Conservation (phyloP, 495 filamentous ascomycete species). For the Acidiella bohemica region DNA sequence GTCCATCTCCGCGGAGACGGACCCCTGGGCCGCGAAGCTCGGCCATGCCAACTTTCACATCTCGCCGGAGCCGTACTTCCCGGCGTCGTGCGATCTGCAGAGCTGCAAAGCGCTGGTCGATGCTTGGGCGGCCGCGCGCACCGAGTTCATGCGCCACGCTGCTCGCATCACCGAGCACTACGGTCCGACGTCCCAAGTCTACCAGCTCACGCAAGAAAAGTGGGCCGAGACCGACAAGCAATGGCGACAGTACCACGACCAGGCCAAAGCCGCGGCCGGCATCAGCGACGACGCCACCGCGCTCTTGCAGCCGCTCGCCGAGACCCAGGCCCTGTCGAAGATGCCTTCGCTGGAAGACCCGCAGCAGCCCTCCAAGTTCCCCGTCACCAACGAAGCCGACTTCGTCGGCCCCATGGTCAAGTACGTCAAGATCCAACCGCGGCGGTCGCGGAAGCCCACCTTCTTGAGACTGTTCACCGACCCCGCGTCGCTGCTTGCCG, state of each 20-base stretch:
- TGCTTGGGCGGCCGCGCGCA: conserved; percentile 68
- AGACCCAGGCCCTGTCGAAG: conserved; percentile 39
- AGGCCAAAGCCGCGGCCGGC: conserved; percentile 37
- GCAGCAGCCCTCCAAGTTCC: conserved; percentile 67
- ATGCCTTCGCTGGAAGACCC: conserved; percentile 49
- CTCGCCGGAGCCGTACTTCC: conserved; percentile 63
- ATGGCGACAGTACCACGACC: conserved; percentile 55
- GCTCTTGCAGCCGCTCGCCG: conserved; percentile 27
- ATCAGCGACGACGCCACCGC: conserved; percentile 1
- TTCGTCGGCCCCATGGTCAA: conserved; percentile 87
- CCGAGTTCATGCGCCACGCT: conserved; percentile 71
- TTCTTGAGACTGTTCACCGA: conserved; percentile 33
- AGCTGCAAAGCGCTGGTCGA: conserved; percentile 53
- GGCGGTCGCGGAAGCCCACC: conserved; percentile 15
- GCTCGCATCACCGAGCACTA: conserved; percentile 79
- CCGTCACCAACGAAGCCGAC: conserved; percentile 72
- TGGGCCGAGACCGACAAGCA: conserved; percentile 61
- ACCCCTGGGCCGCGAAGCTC: conserved; percentile 69
- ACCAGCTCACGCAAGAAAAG: conserved; percentile 67
- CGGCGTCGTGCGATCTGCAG: conserved; percentile 43
- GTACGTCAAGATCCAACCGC: conserved; percentile 29
- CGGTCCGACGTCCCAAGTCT: conserved; percentile 69
- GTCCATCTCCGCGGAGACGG: conserved; percentile 48
- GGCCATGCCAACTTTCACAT: conserved; percentile 92
- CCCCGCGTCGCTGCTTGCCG: conserved; percentile 10